Percentiles rank a stretch among this genome's conserved stretches.
Evolutionary conservation across 2,329 filamentous ascomycete genomes (phyloP).

Genomic region (Colletotrichum australisinense): DNA sequence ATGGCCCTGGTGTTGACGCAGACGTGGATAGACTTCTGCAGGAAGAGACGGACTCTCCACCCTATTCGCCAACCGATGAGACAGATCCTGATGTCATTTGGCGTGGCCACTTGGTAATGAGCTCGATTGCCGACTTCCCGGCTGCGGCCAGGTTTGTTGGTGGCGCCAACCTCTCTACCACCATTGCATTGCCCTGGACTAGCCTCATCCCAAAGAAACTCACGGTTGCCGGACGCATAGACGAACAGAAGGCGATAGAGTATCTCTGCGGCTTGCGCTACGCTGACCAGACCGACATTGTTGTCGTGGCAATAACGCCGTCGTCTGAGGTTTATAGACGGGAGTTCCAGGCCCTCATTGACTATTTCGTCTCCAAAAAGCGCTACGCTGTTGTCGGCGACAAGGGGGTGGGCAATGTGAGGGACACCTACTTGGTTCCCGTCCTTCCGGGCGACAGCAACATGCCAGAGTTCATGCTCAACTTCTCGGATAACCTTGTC

Average conservation of each 20-base stretch:
- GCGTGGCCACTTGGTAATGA: slow-evolving; percentile 83
- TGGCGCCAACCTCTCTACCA: slow-evolving; percentile 80
- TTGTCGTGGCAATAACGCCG: slow-evolving; percentile 79
- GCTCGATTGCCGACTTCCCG: slow-evolving; percentile 78
- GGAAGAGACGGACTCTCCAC: slow-evolving; percentile 81
- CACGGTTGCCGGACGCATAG: slow-evolving; percentile 82
- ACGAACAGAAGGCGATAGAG: slow-evolving; percentile 84
- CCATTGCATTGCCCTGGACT: slow-evolving; percentile 69
- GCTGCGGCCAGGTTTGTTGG: slow-evolving; percentile 86
- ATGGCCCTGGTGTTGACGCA: slow-evolving; percentile 78
- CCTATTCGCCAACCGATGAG: slow-evolving; percentile 85
- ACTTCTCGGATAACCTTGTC: slow-evolving; percentile 86
- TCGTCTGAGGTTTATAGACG: slow-evolving; percentile 69
- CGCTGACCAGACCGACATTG: slow-evolving; percentile 84
- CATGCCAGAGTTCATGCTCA: slow-evolving; percentile 87
- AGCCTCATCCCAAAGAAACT: slow-evolving; percentile 78
- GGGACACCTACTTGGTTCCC: slow-evolving; percentile 92
- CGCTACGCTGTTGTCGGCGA: slow-evolving; percentile 90
- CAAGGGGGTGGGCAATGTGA: slow-evolving; percentile 78
- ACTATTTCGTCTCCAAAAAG: slow-evolving; percentile 86
- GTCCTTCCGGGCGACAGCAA: slow-evolving; percentile 77
- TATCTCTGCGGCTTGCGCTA: slow-evolving; percentile 91
- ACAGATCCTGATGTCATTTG: slow-evolving; percentile 80
- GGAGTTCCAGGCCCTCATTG: slow-evolving; percentile 81
- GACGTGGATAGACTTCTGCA: slow-evolving; percentile 92